phyloP scores from a whole-genome alignment of 345 rosid genomes.

The Lumnitzera littorea region DNA sequence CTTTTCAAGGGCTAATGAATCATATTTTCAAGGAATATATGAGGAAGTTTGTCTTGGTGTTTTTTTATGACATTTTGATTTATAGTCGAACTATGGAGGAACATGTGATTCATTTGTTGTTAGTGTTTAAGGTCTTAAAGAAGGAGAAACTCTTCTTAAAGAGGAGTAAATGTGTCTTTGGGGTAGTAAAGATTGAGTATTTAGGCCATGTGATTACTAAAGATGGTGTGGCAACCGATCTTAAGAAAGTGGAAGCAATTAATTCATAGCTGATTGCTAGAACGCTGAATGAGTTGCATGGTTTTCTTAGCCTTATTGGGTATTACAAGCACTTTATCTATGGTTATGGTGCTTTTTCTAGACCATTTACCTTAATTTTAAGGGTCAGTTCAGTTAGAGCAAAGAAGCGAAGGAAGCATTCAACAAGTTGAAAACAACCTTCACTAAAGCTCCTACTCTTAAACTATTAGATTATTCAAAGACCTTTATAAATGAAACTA shows the following conservation, averaged over 20 bases:
- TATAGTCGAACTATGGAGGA: background rate
- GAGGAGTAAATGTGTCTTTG: background rate
- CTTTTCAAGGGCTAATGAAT: too few species aligned
- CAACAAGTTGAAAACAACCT: background rate
- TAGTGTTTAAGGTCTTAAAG: background rate
- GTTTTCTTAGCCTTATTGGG: background rate
- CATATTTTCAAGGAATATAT: background rate
- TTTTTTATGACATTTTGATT: background rate
- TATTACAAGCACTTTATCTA: background rate
- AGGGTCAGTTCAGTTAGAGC: background rate
- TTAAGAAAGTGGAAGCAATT: background rate
- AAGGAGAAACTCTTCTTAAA: background rate
- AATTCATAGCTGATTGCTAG: background rate
- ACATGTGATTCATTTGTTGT: background rate
- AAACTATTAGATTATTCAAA: background rate
- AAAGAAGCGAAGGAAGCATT: background rate
- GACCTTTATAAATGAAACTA: background rate
- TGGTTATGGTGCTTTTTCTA: background rate
- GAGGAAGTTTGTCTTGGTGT: background rate
- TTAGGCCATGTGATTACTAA: background rate
- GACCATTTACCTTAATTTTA: background rate
- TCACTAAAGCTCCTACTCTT: background rate
- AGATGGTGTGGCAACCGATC: background rate
- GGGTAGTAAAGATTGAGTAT: background rate
- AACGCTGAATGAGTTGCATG: background rate